Conservation (phyloP, 495 filamentous ascomycete species). For the Immersiella caudata region DNA sequence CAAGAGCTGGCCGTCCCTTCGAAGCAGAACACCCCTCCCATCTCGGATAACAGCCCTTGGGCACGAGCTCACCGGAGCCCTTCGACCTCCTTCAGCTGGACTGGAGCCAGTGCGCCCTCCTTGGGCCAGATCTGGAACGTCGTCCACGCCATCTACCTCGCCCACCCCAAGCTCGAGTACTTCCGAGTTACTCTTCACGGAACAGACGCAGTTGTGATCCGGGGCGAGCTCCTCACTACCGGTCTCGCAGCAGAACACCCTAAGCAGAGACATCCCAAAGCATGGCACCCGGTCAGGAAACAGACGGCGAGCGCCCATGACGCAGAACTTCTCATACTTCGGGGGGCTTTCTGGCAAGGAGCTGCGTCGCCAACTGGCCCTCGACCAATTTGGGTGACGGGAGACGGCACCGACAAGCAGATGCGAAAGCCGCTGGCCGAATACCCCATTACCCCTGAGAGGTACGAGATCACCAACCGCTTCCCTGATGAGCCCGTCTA, state of each 20-base stretch:
- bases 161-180: conserved; percentile 54
- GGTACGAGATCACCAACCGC: conserved; percentile 54
- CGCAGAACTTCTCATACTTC: conserved; percentile 43
- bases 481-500: conserved; percentile 39
- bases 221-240: conserved; percentile 51
- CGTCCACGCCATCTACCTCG: conserved; percentile 58
- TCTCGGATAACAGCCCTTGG: conserved; percentile 46
- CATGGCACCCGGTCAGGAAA: background rate
- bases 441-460: conserved; percentile 57
- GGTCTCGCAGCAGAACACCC: conserved; percentile 55
- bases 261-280: conserved; percentile 22
- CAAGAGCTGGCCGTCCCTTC: conserved; percentile 38
- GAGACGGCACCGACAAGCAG: conserved; percentile 35
- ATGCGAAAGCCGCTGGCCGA: conserved; percentile 47
- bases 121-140: conserved; percentile 61
- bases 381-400: conserved; percentile 57
- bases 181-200: conserved; percentile 52
- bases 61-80: conserved; percentile 45
- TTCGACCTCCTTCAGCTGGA: conserved; percentile 39
- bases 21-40: conserved; percentile 38
- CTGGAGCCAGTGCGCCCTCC: conserved; percentile 42
- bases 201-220: conserved; percentile 42
- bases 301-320: conserved; percentile 5
- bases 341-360: conserved; percentile 66
- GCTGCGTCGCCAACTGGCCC: conserved; percentile 63